Conservation (phyloP, 306 rosid species). For the Albizia julibrissin region DNA sequence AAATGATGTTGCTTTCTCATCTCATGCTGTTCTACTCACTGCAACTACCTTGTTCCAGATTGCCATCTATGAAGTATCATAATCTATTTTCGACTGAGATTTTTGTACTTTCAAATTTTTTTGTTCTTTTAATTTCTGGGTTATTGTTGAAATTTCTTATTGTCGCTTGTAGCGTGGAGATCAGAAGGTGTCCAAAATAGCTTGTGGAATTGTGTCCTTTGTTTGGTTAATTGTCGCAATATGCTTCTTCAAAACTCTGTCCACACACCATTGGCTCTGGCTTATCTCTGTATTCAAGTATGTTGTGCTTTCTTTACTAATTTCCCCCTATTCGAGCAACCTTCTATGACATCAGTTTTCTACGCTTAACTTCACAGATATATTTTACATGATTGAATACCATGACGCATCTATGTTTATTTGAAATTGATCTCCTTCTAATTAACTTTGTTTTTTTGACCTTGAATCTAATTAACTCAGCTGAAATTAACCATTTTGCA, state of each 20-base stretch:
- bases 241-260: conserved; percentile 72
- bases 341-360: neutral
- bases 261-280: conserved; percentile 88
- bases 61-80: conserved; percentile 67
- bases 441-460: conserved; percentile 10
- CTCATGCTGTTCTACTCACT: conserved; percentile 81
- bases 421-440: conserved; percentile 1
- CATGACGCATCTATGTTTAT: neutral
- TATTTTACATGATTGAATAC: neutral
- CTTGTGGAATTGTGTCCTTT: conserved; percentile 50
- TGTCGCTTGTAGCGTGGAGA: conserved; percentile 59
- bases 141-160: neutral
- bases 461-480: conserved; percentile 27
- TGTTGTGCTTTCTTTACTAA: conserved; percentile 9
- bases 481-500: conserved; percentile 48
- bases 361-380: neutral
- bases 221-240: conserved; percentile 69
- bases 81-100: neutral
- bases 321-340: neutral
- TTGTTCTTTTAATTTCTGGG: neutral
- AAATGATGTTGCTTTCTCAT: conserved; percentile 91
- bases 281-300: conserved; percentile 76
- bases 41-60: conserved; percentile 72
- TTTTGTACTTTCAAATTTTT: neutral
- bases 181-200: conserved; percentile 70